A percentile compares a stretch with the other conserved stretches of the same genome.
phyloP scores from a whole-genome alignment of 2,329 filamentous ascomycete species.

The Fusarium sp. region DNA sequence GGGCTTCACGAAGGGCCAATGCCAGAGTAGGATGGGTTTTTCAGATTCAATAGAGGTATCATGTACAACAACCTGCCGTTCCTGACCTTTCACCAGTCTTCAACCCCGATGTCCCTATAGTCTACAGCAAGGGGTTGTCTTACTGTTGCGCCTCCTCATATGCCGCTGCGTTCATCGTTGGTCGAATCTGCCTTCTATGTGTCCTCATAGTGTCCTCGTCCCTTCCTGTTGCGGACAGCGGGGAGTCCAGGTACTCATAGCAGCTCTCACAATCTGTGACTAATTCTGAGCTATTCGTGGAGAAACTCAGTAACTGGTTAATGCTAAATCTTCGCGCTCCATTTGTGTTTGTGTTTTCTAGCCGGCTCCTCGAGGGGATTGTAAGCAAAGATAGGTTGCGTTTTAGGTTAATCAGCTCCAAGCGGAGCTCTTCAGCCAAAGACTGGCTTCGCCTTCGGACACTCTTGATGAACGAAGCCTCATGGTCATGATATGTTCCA shows the following conservation, averaged over 20 bases:
- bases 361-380: constrained; percentile 6
- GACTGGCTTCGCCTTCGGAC: constrained; percentile 42
- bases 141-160: constrained; percentile 28
- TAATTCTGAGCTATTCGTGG: constrained; percentile 22
- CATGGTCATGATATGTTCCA: constrained; percentile 25
- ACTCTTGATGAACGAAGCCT: constrained; percentile 34
- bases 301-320: constrained; percentile 24
- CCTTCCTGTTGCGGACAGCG: constrained; percentile 33
- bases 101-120: background rate
- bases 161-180: background rate
- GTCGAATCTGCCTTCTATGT: constrained; percentile 25
- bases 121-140: constrained; percentile 4
- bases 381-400: constrained; percentile 25
- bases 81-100: constrained; percentile 2
- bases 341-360: background rate
- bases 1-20: constrained; percentile 37
- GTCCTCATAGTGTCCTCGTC: constrained; percentile 24
- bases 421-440: constrained; percentile 36
- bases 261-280: constrained; percentile 29
- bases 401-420: constrained; percentile 34
- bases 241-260: constrained; percentile 30
- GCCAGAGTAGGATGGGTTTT: constrained; percentile 40
- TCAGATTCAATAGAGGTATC: constrained; percentile 44
- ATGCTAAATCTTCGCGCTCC: constrained; percentile 25
- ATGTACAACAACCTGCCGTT: constrained; percentile 46